Evolutionary conservation across 768 basidiomycete genomes (phyloP).

Genomic region (Cystofilobasidium bisporidii): DNA sequence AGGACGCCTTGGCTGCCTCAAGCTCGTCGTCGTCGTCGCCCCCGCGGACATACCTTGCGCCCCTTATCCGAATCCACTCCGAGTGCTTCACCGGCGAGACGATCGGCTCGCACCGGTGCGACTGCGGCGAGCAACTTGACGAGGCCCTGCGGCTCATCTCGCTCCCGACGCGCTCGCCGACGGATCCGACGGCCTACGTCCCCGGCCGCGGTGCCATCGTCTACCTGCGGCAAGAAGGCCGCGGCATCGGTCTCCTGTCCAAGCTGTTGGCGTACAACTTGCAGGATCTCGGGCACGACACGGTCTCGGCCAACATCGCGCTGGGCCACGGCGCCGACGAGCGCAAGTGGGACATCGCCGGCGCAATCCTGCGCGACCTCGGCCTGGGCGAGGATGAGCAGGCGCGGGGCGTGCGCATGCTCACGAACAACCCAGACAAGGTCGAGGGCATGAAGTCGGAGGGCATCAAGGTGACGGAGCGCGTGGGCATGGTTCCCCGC

Average conservation of each 20-base stretch:
- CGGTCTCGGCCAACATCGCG: constrained; percentile 93
- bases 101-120: constrained; percentile 94
- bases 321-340: constrained; percentile 92
- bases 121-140: constrained; percentile 96
- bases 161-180: constrained; percentile 19
- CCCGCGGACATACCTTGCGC: background rate
- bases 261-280: constrained; percentile 97
- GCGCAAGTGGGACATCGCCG: constrained; percentile 83
- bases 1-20: background rate
- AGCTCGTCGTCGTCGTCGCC: constrained; percentile 28
- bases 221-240: constrained; percentile 93
- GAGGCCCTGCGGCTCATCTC: constrained; percentile 69
- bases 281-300: constrained; percentile 95
- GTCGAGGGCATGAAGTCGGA: constrained; percentile 76
- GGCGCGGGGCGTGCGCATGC: constrained; percentile 47
- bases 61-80: constrained; percentile 52
- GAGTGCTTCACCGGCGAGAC: constrained; percentile 99
- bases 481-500: constrained; percentile 88
- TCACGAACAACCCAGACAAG: constrained; percentile 99
- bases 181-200: constrained; percentile 38
- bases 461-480: constrained; percentile 67
- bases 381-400: constrained; percentile 54
- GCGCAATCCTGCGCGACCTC: constrained; percentile 77
- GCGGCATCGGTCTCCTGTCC: constrained; percentile 88
- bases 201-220: constrained; percentile 86